phyloP scores from a whole-genome alignment of 2,329 filamentous ascomycete species.

The Fusarium veterinarium region DNA sequence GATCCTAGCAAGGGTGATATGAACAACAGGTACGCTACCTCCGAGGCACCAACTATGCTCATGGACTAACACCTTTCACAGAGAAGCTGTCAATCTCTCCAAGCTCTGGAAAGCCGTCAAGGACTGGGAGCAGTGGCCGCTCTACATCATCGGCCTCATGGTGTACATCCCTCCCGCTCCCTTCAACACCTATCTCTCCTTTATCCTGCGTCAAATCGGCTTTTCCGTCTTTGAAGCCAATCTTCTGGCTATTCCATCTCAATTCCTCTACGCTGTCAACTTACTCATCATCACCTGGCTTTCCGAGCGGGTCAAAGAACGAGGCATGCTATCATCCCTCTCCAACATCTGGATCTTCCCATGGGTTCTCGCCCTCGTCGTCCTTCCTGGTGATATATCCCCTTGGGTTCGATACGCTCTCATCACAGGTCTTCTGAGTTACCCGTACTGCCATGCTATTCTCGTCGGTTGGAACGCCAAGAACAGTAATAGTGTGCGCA shows the following conservation, averaged over 20 bases:
- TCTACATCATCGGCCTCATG: constrained; percentile 60
- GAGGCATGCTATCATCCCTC: constrained; percentile 57
- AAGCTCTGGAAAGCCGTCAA: constrained; percentile 62
- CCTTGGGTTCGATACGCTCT: constrained; percentile 58
- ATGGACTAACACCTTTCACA: constrained; percentile 48
- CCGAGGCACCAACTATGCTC: rapidly evolving
- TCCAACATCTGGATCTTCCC: constrained; percentile 64
- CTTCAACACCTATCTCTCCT: constrained; percentile 58
- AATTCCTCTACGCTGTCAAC: constrained; percentile 59
- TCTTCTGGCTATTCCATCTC: constrained; percentile 58
- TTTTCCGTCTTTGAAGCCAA: constrained; percentile 60
- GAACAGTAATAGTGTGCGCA: constrained; percentile 71
- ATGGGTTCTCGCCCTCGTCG: constrained; percentile 58
- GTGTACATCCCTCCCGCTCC: constrained; percentile 57
- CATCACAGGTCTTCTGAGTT: constrained; percentile 54
- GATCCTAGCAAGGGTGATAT: constrained; percentile 71
- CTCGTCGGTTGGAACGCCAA: constrained; percentile 69
- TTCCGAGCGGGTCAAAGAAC: constrained; percentile 57
- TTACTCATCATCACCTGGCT: constrained; percentile 60
- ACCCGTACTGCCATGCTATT: constrained; percentile 59
- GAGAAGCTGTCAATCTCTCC: constrained; percentile 47
- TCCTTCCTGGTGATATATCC: constrained; percentile 50
- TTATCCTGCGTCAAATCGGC: constrained; percentile 56
- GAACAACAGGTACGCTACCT: constrained; percentile 61
- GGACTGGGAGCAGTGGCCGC: constrained; percentile 71